phyloP scores from a whole-genome alignment of 2,329 filamentous ascomycete genomes.

The Pleoardoris graminearum region DNA sequence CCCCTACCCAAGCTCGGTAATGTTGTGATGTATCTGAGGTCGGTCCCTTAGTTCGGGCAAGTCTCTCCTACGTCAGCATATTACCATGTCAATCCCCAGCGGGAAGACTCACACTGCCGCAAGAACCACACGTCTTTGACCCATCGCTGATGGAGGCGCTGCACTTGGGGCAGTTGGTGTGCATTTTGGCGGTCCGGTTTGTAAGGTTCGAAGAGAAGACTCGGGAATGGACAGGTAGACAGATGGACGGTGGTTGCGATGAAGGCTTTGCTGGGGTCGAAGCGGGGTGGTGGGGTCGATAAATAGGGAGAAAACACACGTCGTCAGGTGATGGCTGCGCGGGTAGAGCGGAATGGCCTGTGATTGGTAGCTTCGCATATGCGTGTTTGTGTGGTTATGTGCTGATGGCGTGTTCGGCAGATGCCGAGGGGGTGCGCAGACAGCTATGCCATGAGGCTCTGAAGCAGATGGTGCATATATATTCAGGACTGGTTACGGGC shows the following conservation, averaged over 20 bases:
- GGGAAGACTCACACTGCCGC: slow-evolving; percentile 40
- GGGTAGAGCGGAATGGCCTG: slow-evolving; percentile 20
- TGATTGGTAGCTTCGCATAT: slow-evolving; percentile 25
- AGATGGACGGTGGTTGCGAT: background rate
- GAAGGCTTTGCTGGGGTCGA: slow-evolving; percentile 16
- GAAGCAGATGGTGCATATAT: too few species aligned
- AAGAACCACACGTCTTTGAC: slow-evolving; percentile 44
- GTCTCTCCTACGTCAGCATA: slow-evolving; percentile 15
- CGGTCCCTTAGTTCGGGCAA: slow-evolving; percentile 35
- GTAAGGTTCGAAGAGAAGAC: too few species aligned
- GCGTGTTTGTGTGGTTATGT: background rate
- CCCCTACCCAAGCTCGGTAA: too few species aligned
- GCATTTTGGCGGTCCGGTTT: slow-evolving; percentile 38
- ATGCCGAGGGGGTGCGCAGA: too few species aligned
- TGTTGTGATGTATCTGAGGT: too few species aligned
- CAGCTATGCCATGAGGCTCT: too few species aligned
- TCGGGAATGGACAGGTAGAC: background rate
- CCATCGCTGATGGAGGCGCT: slow-evolving; percentile 36
- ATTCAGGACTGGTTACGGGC: slow-evolving; percentile 30
- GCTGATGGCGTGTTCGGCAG: background rate
- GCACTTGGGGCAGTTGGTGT: slow-evolving; percentile 47
- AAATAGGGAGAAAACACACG: slow-evolving; percentile 32
- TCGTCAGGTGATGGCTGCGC: slow-evolving; percentile 37
- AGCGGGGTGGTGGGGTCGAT: slow-evolving; percentile 44
- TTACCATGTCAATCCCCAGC: background rate